These are phyloP conservation scores for Penicillium sp. DNA, from an alignment of 2,329 filamentous ascomycete species.

Conservation along the genomic window DNA sequence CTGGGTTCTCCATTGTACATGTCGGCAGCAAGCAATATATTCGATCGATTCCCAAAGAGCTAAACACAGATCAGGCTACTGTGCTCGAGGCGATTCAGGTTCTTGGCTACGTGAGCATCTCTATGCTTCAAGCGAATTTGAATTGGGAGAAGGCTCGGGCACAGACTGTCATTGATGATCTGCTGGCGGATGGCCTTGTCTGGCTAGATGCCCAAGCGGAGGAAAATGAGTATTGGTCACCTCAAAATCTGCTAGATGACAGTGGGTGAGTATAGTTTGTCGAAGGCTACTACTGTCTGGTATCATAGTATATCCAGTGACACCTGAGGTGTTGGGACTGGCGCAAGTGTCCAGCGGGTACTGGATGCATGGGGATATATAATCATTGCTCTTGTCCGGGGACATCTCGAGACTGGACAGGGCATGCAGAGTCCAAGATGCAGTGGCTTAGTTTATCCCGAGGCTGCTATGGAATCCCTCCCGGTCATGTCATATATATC, in stretches of 20 bases:
- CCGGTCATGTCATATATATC: too few species aligned
- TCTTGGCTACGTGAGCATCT: constrained; percentile 78
- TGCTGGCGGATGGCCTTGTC: constrained; percentile 78
- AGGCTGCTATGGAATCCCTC: too few species aligned
- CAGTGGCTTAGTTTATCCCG: too few species aligned
- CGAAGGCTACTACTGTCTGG: too few species aligned
- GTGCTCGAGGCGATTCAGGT: constrained; percentile 87
- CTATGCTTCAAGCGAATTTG: constrained; percentile 79
- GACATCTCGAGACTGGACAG: too few species aligned
- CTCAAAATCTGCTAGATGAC: constrained; percentile 39
- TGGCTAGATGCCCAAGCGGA: constrained; percentile 83
- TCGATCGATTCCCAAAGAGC: constrained; percentile 82
- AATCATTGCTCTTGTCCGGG: too few species aligned
- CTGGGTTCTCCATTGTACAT: constrained; percentile 72
- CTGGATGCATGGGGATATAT: too few species aligned
- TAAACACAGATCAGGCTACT: constrained; percentile 86
- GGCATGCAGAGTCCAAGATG: too few species aligned
- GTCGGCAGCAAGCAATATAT: constrained; percentile 83
- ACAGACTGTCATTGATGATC: constrained; percentile 81
- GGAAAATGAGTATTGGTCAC: constrained; percentile 85
- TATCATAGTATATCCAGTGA: too few species aligned
- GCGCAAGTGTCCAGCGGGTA: too few species aligned
- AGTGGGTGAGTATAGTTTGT: too few species aligned
- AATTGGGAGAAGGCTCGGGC: constrained; percentile 75
- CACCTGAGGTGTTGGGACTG: too few species aligned